Evolutionary conservation across 2,329 filamentous ascomycete species (phyloP).

Genomic region (Trichoderma atroviride): DNA sequence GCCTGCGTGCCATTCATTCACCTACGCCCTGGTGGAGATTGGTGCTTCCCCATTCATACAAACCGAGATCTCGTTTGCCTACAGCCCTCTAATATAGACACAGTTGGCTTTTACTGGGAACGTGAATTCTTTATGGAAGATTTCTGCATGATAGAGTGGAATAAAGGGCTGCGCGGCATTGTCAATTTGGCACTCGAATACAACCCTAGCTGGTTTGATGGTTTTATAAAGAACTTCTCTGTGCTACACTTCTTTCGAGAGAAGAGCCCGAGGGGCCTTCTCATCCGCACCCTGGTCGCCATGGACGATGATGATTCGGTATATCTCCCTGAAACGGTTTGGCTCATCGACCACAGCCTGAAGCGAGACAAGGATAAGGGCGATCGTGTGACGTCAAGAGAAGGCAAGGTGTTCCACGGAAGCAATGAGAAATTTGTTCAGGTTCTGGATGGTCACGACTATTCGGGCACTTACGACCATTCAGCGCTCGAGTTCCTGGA

Average conservation of each 20-base stretch:
- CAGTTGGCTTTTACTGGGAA: neutral
- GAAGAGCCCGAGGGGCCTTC: neutral
- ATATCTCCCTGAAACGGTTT: neutral
- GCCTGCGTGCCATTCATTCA: constrained; percentile 1
- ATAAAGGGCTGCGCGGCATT: neutral
- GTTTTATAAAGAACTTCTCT: neutral
- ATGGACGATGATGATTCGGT: neutral
- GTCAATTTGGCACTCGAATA: constrained; percentile 14
- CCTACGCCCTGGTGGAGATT: neutral
- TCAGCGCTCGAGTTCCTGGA: neutral
- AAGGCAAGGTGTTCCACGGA: neutral
- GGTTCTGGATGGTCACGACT: neutral
- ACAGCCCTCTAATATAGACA: neutral
- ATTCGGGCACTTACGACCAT: neutral
- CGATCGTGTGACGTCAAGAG: neutral
- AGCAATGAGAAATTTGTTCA: neutral
- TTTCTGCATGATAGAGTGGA: neutral
- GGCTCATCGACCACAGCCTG: constrained; percentile 12
- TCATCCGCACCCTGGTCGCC: neutral
- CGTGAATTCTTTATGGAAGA: neutral
- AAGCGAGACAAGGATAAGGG: neutral
- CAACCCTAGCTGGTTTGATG: neutral
- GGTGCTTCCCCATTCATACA: constrained; percentile 6
- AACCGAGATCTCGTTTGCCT: constrained; percentile 3
- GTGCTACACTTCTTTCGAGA: neutral